Evolutionary conservation across 352 stramenopile species (phyloP).

Genomic region (Pythium aristosporum): DNA sequence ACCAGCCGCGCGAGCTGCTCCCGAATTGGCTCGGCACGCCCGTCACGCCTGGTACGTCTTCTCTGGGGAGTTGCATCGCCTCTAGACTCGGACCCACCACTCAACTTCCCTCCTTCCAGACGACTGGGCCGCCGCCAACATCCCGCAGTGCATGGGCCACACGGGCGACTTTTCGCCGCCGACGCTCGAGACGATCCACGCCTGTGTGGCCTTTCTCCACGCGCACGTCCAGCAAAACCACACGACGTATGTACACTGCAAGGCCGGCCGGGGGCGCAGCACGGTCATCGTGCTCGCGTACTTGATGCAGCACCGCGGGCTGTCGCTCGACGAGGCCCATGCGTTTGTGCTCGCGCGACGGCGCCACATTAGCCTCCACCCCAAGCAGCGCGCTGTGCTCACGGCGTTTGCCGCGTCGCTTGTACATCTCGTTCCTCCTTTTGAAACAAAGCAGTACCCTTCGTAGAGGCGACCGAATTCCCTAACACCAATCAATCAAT

Average conservation of each 20-base stretch:
- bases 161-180: slow-evolving; percentile 71
- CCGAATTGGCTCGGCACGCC: slow-evolving; percentile 63
- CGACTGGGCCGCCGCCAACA: slow-evolving; percentile 47
- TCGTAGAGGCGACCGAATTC: too few species aligned
- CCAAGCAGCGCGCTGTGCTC: slow-evolving; percentile 57
- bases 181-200: slow-evolving; percentile 57
- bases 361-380: slow-evolving; percentile 62
- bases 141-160: slow-evolving; percentile 62
- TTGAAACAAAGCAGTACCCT: too few species aligned
- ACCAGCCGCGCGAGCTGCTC: slow-evolving; percentile 61
- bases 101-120: slow-evolving; percentile 21
- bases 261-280: slow-evolving; percentile 72
- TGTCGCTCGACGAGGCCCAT: slow-evolving; percentile 58
- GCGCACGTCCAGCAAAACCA: slow-evolving; percentile 52
- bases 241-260: slow-evolving; percentile 82
- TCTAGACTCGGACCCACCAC: neutral
- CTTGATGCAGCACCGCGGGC: slow-evolving; percentile 54
- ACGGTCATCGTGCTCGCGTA: slow-evolving; percentile 75
- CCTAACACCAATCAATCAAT: too few species aligned
- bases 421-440: neutral
- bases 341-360: slow-evolving; percentile 52
- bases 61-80: neutral
- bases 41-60: slow-evolving; percentile 46
- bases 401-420: slow-evolving; percentile 32
- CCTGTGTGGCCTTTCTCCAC: slow-evolving; percentile 61